Evolutionary conservation across 352 stramenopile species (phyloP), one percentile per base, ranked within the genome.

Genomic region (Globisporangium solare): DNA sequence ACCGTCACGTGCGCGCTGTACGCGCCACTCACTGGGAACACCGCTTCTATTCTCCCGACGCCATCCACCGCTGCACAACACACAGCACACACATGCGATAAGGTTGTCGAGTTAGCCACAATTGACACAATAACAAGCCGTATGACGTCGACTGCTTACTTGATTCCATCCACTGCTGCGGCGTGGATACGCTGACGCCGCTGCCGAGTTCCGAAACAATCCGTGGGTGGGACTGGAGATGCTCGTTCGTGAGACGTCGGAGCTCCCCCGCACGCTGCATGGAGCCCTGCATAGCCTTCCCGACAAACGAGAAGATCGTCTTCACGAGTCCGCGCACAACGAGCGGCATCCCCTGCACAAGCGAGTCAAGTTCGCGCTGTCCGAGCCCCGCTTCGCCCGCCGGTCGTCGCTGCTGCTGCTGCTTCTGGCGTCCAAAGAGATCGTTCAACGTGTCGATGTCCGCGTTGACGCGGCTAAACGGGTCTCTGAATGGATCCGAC

Each of bases 81-180:
- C 20, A 57, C 15, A n/a, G n/a, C n/a, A 60, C 47, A 24, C 17
- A 40, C 39, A 37, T 6, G 12, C 37, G 53, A 17, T 49, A 11
- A 41, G 46, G 40, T 17, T n/a, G n/a, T n/a, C 3, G 27, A 10
- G 27, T 35, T 35, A 35, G 27, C 27, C 10, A 0, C 27, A 35
- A 2, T n/a, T 43, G 8, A 14, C 49, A 57, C 2, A 42, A 50
- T 18, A 66, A 47, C 20, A 43, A 18, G 14, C 2, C 3, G 1
- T n/a, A 21, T 31, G 15, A 3, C 20, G 21, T 1, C 11, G 45
- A 22, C 2, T 8, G 80, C 78, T 18, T 71, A 91, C 81, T 85
- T 42, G 76, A 85, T 53, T 92, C 81, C 47, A 82, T 79, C 81
- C 81, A 92, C 58, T 87, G 74, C 55, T 82, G 68, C 7, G 81